Evolutionary conservation across 306 rosid species (phyloP), one percentile per base, ranked within the genome.

Genomic region (Oxytropis ochrocephala): DNA sequence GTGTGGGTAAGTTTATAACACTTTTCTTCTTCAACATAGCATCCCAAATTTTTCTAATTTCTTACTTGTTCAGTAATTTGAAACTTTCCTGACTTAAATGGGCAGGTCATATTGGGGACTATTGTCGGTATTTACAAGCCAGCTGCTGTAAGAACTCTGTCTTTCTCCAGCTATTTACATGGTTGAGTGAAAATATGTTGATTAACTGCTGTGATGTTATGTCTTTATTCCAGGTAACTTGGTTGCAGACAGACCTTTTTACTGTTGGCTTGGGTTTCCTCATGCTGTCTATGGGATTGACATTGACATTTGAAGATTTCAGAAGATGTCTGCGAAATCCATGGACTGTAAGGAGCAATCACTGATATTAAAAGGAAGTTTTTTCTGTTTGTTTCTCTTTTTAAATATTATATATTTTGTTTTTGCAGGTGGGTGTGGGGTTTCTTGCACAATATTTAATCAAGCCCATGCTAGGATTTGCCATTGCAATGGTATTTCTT

Each of bases 221-320:
- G 80, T 44, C 70, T 65, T 73, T 75, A 70, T 71, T 80, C 61
- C 85, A 88, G 96, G 96, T 94, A 67, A 88, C 95, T 58, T 90
- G 98, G 98, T 76, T 94, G 91, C 79, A 81, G 88, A 88, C 85
- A 11, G 97, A 94, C 78, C 88, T 94, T 43, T 94, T 94, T 74
- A 90, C 97, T 16, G 74, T 90, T 75, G 94, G 91, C 54, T 78
- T 88, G 62, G 98, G 98, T 62, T 88, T 94, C 78, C 98, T 94
- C 56, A 94, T 94, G 97, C 89, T 94, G 56, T 94, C 97, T 3
- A 90, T 94, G 98, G 98, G 98, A 52, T 80, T 88, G 84, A 94
- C 98, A 38, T 81, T 93, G 85, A 90, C 94, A 35, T 93, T 93
- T 74, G 90, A 93, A 63, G 98, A 93, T 82, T 93, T 93, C 76